Evolutionary conservation across 2,329 filamentous ascomycete species (phyloP).

Genomic region (Talaromyces atroroseus): DNA sequence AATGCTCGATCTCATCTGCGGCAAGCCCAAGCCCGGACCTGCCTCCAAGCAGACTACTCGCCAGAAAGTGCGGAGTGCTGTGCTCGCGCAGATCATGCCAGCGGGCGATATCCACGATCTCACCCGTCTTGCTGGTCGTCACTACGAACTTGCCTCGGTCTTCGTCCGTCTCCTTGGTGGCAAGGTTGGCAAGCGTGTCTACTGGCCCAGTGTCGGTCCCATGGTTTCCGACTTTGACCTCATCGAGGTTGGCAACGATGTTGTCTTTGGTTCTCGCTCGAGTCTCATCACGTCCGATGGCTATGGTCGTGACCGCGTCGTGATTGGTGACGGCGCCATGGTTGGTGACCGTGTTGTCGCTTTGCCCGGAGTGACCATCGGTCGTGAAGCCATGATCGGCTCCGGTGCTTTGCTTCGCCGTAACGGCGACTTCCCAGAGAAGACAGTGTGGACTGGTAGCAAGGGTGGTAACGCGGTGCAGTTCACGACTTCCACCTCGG

Average conservation of each 20-base stretch:
- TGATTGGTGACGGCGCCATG: not conserved
- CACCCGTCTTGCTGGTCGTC: not conserved
- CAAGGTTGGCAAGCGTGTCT: not conserved
- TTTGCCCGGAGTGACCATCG: not conserved
- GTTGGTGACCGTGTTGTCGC: not conserved
- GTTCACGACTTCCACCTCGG: not conserved
- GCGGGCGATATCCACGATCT: not conserved
- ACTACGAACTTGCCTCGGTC: not conserved
- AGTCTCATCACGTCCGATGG: not conserved
- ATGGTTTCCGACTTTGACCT: not conserved
- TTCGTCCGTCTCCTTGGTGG: not conserved
- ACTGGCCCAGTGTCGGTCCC: not conserved
- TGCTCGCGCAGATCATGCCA: not conserved
- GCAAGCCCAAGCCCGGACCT: not conserved
- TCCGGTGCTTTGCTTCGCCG: not conserved
- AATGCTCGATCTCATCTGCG: not conserved
- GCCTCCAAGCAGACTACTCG: not conserved
- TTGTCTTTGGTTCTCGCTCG: not conserved
- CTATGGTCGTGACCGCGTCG: not conserved
- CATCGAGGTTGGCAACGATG: not conserved
- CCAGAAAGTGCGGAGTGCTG: not conserved
- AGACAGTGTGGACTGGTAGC: not conserved
- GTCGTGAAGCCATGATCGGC: not conserved
- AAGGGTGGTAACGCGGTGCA: not conserved
- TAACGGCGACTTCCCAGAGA: not conserved